Percentiles rank a stretch among this genome's conserved stretches.
phyloP scores from a whole-genome alignment of 257 asterid genomes.

The Parsonsia alboflavescens region DNA sequence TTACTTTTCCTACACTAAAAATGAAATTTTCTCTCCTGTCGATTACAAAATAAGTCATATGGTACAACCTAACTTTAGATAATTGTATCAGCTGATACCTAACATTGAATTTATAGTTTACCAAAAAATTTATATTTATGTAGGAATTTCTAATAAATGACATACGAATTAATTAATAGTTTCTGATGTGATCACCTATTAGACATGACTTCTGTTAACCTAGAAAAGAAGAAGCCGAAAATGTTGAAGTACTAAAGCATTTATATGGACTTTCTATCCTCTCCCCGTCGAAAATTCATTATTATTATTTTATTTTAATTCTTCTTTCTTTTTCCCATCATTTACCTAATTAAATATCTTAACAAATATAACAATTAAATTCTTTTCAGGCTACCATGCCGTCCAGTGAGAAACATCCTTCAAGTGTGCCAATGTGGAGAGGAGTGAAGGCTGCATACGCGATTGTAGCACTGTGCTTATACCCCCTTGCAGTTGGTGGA shows the following conservation, averaged over 20 bases:
- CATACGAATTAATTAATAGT: too few relatives aligned
- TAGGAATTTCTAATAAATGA: too few relatives aligned
- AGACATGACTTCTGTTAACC: neutral
- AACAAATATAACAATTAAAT: neutral
- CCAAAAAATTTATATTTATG: too few relatives aligned
- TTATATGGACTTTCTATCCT: neutral
- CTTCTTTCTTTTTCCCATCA: neutral
- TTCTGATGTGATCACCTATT: neutral
- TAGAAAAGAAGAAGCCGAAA: neutral
- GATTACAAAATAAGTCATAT: too few relatives aligned
- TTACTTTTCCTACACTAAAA: too few relatives aligned
- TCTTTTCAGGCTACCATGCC: slow-evolving; percentile 83
- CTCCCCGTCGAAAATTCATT: neutral
- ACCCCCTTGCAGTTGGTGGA: slow-evolving; percentile 74
- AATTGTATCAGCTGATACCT: too few relatives aligned
- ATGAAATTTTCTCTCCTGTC: too few relatives aligned
- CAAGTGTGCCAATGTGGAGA: slow-evolving; percentile 88
- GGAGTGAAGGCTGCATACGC: slow-evolving; percentile 69
- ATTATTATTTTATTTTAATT: too few relatives aligned
- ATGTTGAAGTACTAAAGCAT: slow-evolving; percentile 1
- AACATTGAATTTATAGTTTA: neutral
- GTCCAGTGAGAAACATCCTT: slow-evolving; percentile 85
- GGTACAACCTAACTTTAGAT: too few relatives aligned
- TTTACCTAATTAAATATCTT: neutral
- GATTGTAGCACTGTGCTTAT: slow-evolving; percentile 65